A percentile compares a stretch with the other conserved stretches of the same genome.
Conservation (phyloP, 768 basidiomycete species). For the Porpolomopsis calyptriformis region DNA sequence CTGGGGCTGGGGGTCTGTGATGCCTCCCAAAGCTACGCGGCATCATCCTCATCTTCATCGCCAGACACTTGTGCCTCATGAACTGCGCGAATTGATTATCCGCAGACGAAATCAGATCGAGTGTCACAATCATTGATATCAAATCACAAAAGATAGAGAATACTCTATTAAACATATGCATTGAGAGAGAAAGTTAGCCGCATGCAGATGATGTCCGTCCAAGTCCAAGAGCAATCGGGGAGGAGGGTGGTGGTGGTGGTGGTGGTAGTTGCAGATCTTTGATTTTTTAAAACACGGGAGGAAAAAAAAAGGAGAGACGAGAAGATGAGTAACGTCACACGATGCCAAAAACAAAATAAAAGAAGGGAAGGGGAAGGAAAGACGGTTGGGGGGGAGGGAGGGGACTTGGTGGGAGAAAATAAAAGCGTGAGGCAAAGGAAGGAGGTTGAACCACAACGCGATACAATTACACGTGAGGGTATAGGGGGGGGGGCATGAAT, state of each 20-base stretch:
- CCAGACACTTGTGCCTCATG: no score
- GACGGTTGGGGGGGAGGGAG: no score
- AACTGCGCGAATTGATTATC: no score
- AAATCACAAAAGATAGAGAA: no score
- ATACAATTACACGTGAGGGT: slow-evolving; percentile 7
- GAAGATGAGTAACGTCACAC: not conserved
- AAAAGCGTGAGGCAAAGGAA: not conserved
- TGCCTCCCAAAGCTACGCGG: no score
- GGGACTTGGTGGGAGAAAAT: not conserved
- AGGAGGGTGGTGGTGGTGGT: not conserved
- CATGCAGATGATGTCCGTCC: slow-evolving; percentile 1
- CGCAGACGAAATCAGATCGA: no score
- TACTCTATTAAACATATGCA: no score
- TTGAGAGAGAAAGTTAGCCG: not conserved
- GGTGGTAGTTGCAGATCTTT: slow-evolving; percentile 1
- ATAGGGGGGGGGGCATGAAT: not conserved
- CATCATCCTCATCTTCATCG: no score
- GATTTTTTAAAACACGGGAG: not conserved
- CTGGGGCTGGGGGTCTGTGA: no score
- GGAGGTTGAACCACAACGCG: not conserved
- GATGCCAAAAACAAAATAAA: not conserved
- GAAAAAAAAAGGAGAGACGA: not conserved
- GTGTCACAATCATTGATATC: no score
- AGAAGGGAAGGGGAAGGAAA: not conserved
- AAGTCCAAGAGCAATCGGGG: slow-evolving; percentile 1